phyloP scores from a whole-genome alignment of 2,329 filamentous ascomycete species.

The Chaetothyriales sp. region DNA sequence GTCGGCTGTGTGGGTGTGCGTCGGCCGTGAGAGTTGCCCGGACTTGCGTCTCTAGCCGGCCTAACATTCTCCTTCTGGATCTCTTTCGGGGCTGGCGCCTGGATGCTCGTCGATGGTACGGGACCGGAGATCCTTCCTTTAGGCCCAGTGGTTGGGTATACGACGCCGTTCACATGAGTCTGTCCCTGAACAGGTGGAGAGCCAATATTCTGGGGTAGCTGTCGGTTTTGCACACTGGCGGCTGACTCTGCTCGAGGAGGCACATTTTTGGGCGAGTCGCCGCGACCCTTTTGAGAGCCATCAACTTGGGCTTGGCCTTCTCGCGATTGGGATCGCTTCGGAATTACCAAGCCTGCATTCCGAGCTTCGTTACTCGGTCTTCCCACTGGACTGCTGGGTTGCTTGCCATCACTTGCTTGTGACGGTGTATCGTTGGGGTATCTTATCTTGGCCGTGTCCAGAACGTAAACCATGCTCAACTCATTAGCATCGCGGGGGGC shows the following conservation, averaged over 20 bases:
- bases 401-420: constrained; percentile 26
- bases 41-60: constrained; percentile 31
- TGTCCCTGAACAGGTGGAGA: constrained; percentile 52
- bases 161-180: constrained; percentile 32
- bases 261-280: constrained; percentile 22
- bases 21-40: constrained; percentile 40
- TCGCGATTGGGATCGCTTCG: constrained; percentile 27
- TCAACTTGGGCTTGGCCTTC: constrained; percentile 26
- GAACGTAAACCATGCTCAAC: constrained; percentile 72
- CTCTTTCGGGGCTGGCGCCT: constrained; percentile 11
- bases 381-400: constrained; percentile 23
- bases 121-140: constrained; percentile 28
- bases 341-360: constrained; percentile 21
- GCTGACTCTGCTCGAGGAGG: constrained; percentile 6
- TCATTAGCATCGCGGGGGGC: constrained; percentile 67
- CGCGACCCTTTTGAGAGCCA: constrained; percentile 19
- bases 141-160: constrained; percentile 8
- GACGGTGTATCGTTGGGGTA: constrained; percentile 63
- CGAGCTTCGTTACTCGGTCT: constrained; percentile 33
- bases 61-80: constrained; percentile 12
- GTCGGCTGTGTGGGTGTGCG: constrained; percentile 45
- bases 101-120: constrained; percentile 6
- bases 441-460: constrained; percentile 91
- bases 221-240: constrained; percentile 34
- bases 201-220: constrained; percentile 45